Base-by-base conservation (phyloP, 495 filamentous ascomycete species). In the Cercophora scortea region DNA sequence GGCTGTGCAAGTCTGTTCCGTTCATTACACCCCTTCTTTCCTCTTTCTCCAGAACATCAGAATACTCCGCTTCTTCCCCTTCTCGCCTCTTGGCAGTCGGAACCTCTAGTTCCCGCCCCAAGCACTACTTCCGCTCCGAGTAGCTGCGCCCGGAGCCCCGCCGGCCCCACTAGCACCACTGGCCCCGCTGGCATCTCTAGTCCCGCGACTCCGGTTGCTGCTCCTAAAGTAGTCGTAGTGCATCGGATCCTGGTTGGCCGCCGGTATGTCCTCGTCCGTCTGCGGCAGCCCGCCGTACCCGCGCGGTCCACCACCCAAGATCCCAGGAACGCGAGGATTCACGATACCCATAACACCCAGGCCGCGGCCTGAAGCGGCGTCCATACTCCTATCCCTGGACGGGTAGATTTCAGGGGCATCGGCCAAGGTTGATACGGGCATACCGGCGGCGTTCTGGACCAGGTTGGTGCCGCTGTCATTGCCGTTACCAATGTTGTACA, bases 211-310 rank as follows among this genome's bases (percentile, higher is more conserved):
- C 5, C 47, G 44, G 25, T 47, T 43, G 2, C 61, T 65, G 2
- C 64, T 65, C 45, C 67, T 57, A 36, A 70, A 70, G 39, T 67
- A 70, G 50, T 70, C 66, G 47, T 69, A 70, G 53, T 63, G 60
- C 45, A 54, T 42, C 16, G 62, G 61, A 13, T 59, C 54, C 42
- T 59, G 53, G 8, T 33, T 50, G 33, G 16, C 17, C 32, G 15
- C 47, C 47, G 34, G 48, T n/a, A 61, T 61, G 17, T 70, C 70
- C 8, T 66, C 61, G 8, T 74, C 71, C 0, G 58, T 56, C 52
- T 81, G 78, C 7, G 78, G 75, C 35, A 81, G 51, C 15, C 68
- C 68, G 10, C 75, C 75, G 55, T 81, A 81, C 8, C 78, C 78
- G 39, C 70, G 60, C 12, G 77, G 75, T 8, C 77, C 77, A 32